These are phyloP conservation scores for Melampsora americana DNA, from an alignment of 1,284 basidiomycete species.

Conservation along the genomic window DNA sequence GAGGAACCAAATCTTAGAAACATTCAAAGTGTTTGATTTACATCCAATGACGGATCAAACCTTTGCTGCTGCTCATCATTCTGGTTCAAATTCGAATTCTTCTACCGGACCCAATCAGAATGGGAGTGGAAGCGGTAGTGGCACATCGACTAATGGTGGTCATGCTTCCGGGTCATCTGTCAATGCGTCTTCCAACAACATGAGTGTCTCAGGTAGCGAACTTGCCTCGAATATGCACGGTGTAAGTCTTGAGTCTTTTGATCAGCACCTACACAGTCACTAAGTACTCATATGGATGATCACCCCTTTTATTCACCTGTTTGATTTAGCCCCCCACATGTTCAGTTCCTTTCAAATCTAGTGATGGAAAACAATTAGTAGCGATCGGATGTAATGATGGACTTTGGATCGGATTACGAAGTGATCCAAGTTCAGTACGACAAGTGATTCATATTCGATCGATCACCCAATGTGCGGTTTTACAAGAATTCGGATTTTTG, in stretches of 20 bases:
- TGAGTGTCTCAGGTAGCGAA: slow-evolving; percentile 3
- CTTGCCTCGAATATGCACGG: slow-evolving; percentile 32
- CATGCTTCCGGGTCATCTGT: neutral
- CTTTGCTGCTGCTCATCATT: slow-evolving; percentile 48
- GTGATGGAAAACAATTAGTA: slow-evolving; percentile 78
- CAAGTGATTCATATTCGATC: slow-evolving; percentile 83
- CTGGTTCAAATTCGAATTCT: neutral
- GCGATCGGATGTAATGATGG: slow-evolving; percentile 93
- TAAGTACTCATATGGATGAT: neutral
- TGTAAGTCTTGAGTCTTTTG: neutral
- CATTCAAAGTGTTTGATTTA: slow-evolving; percentile 66
- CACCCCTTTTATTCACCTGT: neutral
- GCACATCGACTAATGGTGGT: neutral
- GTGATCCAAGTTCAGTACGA: slow-evolving; percentile 78
- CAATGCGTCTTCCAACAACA: neutral
- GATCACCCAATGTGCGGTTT: slow-evolving; percentile 90
- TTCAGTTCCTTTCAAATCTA: slow-evolving; percentile 57
- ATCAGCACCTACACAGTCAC: neutral
- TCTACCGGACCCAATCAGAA: slow-evolving; percentile 1
- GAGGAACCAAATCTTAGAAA: slow-evolving; percentile 80
- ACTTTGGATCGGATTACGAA: slow-evolving; percentile 91
- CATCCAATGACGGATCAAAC: slow-evolving; percentile 53
- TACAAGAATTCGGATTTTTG: slow-evolving; percentile 93
- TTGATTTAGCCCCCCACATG: slow-evolving; percentile 46
- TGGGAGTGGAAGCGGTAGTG: neutral